Base-by-base conservation (phyloP, 2,329 filamentous ascomycete species). In the Teratosphaeria zuluensis region DNA sequence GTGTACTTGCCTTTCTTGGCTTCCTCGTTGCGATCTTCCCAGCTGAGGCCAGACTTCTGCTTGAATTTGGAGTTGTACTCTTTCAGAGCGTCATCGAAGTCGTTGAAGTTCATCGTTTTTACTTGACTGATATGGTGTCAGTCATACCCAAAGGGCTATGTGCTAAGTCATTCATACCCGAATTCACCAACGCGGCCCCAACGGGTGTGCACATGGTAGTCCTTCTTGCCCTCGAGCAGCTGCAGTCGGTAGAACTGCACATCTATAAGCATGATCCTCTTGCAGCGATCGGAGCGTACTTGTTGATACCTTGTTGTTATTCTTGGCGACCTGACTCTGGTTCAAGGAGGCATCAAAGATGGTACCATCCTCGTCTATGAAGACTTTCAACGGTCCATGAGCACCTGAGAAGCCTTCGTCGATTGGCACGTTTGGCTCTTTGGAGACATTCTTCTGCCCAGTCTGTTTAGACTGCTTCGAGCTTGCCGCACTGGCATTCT, bases 251-350 rank as follows among this genome's bases (percentile, higher is more conserved):
- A 38, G 51, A 33, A 12, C 2, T 65, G 55, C 64, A 51, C 61
- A 46, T 19, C 31, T 42, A 56, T 48, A 32, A 30, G 54, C 52
- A 51, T 48, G 21, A 19, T 16, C 2, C 7, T 11, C 52, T 48
- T 54, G 8, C 16, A 16, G 28, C 38, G 66, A 7, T 69, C 31
- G 30, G 21, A 59, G 42, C 24, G 9, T 62, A 89, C 24, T 28
- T 28, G 77, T 76, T 92, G 88, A 92, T 71, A 92, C 92, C 65
- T 94, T 94, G 72, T 92, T 92, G 72, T 88, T 88, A 69, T 92
- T 94, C 53, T 80, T 73, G 0, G 77, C 75, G 0, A 88, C 77
- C 64, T 90, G 88, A 12, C 89, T 88, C 70, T 92, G 87, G 65
- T 92, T 94, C 53, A 95, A 77, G 0, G 87, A 85, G 0, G 88